Evolutionary conservation across 2,329 filamentous ascomycete genomes (phyloP), one percentile per base, ranked within the genome.

Genomic region (Gremmenia infestans): DNA sequence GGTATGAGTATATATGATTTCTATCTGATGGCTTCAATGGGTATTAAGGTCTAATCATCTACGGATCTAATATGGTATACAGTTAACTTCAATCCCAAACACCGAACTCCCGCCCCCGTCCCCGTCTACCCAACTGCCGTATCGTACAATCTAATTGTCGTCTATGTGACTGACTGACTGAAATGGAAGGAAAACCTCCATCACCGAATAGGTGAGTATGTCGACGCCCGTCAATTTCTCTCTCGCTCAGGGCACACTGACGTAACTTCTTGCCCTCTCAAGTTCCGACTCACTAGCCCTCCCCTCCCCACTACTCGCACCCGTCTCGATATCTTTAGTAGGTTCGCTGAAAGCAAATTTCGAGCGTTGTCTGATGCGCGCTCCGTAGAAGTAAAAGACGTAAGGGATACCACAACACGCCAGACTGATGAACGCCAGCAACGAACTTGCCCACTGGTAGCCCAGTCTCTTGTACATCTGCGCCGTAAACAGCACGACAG

Each of bases 371-470:
- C 91, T 78, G 62, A 96, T 95, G 5, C 71, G 70, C 15, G 84
- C 88, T 3, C 91, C 91, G 64, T 82, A 90, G 66, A 77, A 83
- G 77, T 87, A 96, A 73, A 96, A 96, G 25, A 89, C 71, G 69
- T 86, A 96, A 0, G 91, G 91, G 62, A 95, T 95, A 0, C 78
- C 82, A 70, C 90, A 95, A 74, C 90, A 95, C 37, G 82, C 86
- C 5, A 95, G 74, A 15, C 80, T 82, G 63, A 95, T 78, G 64
- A 92, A 92, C 0, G 81, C 89, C 8, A 94, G 73, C 9, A 94
- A 76, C 0, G 80, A 79, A 50, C 82, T 84, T 0, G 89, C 89
- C 89, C 89, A 93, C 69, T 90, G 83, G 71, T 91, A 79, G 17
- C 48, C 48, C 4, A 50, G 17, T 4, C 35, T 19, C 14, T 36